A percentile compares a stretch with the other conserved stretches of the same genome.
phyloP scores from a whole-genome alignment of 352 stramenopile genomes.

The Phytopythium aichiense region DNA sequence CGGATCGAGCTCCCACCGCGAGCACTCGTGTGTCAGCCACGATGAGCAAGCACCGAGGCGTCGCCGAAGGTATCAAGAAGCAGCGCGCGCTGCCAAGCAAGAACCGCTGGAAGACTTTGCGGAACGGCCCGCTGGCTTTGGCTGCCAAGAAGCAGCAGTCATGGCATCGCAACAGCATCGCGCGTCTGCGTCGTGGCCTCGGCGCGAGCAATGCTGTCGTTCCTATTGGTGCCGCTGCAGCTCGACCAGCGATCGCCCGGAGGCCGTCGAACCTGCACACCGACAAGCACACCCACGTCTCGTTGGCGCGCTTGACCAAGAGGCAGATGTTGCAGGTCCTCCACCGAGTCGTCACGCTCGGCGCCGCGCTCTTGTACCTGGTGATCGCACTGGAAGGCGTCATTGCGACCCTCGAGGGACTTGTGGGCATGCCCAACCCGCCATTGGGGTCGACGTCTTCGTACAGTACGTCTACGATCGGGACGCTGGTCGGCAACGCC shows the following conservation, averaged over 20 bases:
- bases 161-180: constrained; percentile 1
- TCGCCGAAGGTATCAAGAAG: constrained; percentile 1
- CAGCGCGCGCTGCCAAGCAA: background rate
- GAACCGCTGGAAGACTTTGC: background rate
- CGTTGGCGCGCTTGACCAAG: background rate
- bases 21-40: background rate
- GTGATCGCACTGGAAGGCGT: constrained; percentile 21
- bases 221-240: background rate
- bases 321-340: background rate
- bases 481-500: constrained; percentile 6
- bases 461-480: constrained; percentile 16
- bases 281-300: background rate
- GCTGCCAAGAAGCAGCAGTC: background rate
- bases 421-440: constrained; percentile 12
- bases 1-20: too few species aligned
- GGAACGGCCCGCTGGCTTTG: background rate
- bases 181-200: background rate
- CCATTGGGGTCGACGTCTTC: constrained; percentile 15
- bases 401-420: constrained; percentile 18
- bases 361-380: constrained; percentile 24
- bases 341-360: constrained; percentile 11
- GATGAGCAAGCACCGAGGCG: background rate
- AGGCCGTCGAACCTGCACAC: background rate
- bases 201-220: background rate
- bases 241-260: background rate